Percentiles rank a stretch among this genome's conserved stretches.
Evolutionary conservation across 1,284 basidiomycete species (phyloP).

Genomic region (Porphyrellus sp.): DNA sequence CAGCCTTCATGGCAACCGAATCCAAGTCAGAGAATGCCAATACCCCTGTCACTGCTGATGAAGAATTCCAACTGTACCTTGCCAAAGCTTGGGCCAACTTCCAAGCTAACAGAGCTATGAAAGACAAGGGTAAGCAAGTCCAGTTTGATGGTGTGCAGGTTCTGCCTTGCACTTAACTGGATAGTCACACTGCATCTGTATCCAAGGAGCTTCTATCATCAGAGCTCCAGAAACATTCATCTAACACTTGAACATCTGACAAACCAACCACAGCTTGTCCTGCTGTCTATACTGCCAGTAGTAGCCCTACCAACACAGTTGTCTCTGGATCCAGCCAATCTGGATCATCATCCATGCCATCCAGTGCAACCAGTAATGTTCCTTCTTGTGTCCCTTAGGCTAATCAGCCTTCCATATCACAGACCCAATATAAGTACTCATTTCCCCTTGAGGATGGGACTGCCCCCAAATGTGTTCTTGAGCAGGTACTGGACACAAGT

Average conservation of each 20-base stretch:
- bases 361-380: background rate
- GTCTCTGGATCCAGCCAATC: no score
- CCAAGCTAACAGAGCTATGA: background rate
- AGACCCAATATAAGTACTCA: background rate
- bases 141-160: background rate
- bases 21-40: background rate
- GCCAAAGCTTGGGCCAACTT: background rate
- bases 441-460: background rate
- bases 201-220: background rate
- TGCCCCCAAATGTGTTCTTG: background rate
- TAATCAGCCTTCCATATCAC: background rate
- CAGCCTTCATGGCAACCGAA: background rate
- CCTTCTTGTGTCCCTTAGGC: background rate
- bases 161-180: background rate
- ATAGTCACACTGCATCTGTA: background rate
- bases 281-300: no score
- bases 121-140: background rate
- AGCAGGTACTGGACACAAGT: no score
- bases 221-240: background rate
- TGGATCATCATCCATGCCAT: no score
- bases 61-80: background rate
- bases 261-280: no score
- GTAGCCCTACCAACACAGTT: no score
- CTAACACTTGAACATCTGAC: no score
- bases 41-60: background rate